Percentiles rank a stretch among this genome's conserved stretches.
phyloP scores from a whole-genome alignment of 1,139 yeast genomes.

The Diutina sp. region DNA sequence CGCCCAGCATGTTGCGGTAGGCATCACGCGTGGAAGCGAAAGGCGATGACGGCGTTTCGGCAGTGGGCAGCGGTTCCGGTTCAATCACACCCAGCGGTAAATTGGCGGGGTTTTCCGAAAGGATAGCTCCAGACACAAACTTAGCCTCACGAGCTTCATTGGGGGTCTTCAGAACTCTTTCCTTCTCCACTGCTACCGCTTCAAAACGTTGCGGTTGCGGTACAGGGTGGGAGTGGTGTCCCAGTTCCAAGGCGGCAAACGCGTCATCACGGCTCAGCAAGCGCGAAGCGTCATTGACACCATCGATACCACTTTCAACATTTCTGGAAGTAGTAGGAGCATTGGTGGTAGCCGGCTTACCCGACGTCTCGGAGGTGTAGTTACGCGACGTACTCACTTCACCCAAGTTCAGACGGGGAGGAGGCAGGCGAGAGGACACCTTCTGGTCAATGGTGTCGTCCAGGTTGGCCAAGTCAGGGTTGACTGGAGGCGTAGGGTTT shows the following conservation, averaged over 20 bases:
- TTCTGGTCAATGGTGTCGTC: not conserved
- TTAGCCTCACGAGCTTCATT: not conserved
- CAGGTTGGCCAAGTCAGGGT: not conserved
- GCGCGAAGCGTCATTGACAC: not conserved
- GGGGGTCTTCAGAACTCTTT: not conserved
- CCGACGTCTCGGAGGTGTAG: too few relatives aligned
- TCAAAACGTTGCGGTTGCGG: not conserved
- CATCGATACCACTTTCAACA: not conserved
- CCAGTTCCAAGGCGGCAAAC: not conserved
- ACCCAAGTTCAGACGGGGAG: not conserved
- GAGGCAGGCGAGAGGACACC: not conserved
- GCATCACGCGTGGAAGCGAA: not conserved
- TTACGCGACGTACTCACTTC: not conserved
- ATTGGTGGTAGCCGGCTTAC: too few relatives aligned
- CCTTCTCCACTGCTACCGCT: not conserved
- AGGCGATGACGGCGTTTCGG: not conserved
- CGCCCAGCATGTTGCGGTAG: not conserved
- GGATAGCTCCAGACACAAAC: not conserved
- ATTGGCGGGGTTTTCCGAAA: not conserved
- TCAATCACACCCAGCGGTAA: not conserved
- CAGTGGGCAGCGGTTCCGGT: not conserved
- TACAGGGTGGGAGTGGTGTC: not conserved
- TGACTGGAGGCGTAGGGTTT: not conserved
- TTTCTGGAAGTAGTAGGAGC: too few relatives aligned
- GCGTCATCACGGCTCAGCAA: not conserved